Evolutionary conservation across 305 asterid species (phyloP), one percentile per base, ranked within the genome.

Genomic region (Plantago coronopus): DNA sequence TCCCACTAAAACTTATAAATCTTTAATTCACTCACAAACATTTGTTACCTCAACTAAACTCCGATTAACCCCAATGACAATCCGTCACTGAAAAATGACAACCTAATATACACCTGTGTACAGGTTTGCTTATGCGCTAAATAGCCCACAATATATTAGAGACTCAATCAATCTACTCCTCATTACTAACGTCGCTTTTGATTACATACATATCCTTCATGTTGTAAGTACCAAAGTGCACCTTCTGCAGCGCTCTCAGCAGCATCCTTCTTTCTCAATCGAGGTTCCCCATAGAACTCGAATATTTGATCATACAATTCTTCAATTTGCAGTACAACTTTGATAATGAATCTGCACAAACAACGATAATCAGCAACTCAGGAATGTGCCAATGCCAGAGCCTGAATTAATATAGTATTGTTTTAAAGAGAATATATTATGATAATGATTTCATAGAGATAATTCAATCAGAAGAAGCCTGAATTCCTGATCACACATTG

Each of bases 231-330:
- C 95, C 96, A 89, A 58, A 94, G 79, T 10, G 83, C 93, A 42
- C 87, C 97, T 51, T 78, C 72, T n/a, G 99, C 96, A 20, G 99
- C 97, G 27, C 59, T 72, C 72, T 94, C 93, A 11, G 95, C 78
- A 7, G 97, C 97, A 40, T 85, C 96, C 73, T 87, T 89, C 80
- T 83, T 94, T 69, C 67, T 85, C 16, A 66, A n/a, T 61, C 60
- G 76, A 55, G 82, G 72, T 48, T 76, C 84, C 57, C 99, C 99
- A 48, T 71, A 74, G 53, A 77, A 77, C 74, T 89, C 97, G 44
- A 87, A 27, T 42, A 40, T 60, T 72, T 71, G 78, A 5, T 65
- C 34, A 25, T 67, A 64, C 44, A 60, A 45, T 50, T 81, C 97
- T 31, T 76, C 89, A 0, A 85, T 81, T 66, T 76, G 81, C 67